Evolutionary conservation across 2,329 filamentous ascomycete species (phyloP).

Genomic region (Aureobasidium sp.): DNA sequence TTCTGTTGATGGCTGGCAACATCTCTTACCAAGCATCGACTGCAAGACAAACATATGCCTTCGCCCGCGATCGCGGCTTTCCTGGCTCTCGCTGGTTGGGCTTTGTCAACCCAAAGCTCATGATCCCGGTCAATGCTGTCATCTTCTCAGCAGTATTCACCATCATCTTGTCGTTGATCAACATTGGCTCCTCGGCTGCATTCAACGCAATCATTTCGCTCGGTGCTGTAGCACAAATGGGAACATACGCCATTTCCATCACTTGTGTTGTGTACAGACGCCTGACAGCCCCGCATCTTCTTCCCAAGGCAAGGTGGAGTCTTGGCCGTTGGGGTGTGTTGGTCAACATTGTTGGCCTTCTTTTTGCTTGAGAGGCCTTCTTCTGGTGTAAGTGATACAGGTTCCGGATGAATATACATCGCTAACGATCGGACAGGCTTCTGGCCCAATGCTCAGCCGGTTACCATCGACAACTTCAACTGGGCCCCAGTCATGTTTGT

Average conservation of each 20-base stretch:
- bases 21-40: slow-evolving; percentile 27
- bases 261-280: slow-evolving; percentile 32
- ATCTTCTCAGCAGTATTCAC: slow-evolving; percentile 13
- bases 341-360: slow-evolving; percentile 28
- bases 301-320: slow-evolving; percentile 30
- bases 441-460: slow-evolving; percentile 7
- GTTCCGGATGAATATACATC: too few relatives aligned
- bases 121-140: slow-evolving; percentile 14
- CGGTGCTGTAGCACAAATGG: slow-evolving; percentile 30
- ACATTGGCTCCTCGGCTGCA: slow-evolving; percentile 15
- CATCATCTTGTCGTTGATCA: slow-evolving; percentile 17
- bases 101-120: slow-evolving; percentile 10
- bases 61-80: slow-evolving; percentile 35
- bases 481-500: slow-evolving; percentile 30
- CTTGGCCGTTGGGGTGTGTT: slow-evolving; percentile 30
- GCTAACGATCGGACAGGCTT: not conserved
- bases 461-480: slow-evolving; percentile 21
- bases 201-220: slow-evolving; percentile 25
- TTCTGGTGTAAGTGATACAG: slow-evolving; percentile 18
- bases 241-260: slow-evolving; percentile 34
- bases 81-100: slow-evolving; percentile 28
- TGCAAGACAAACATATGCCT: slow-evolving; percentile 29
- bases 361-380: slow-evolving; percentile 29
- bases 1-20: slow-evolving; percentile 25
- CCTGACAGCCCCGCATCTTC: slow-evolving; percentile 27